Evolutionary conservation across 352 stramenopile species (phyloP).

Genomic region (Paralagenidium karlingii): DNA sequence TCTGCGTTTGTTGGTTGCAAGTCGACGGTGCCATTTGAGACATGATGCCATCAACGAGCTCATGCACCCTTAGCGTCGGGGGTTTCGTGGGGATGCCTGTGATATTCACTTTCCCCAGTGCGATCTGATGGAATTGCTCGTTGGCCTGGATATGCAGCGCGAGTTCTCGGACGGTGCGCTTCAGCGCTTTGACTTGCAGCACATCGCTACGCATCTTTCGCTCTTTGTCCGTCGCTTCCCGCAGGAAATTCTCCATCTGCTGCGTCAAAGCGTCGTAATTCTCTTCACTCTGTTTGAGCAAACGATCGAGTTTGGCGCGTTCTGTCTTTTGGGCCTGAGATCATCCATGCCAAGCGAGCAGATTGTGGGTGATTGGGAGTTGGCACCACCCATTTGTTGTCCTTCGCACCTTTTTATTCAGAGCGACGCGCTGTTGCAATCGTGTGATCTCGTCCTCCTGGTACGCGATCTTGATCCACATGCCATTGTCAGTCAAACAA

Average conservation of each 20-base stretch:
- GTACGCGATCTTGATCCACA: slow-evolving; percentile 30
- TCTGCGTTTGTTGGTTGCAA: slow-evolving; percentile 12
- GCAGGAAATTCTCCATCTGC: slow-evolving; percentile 35
- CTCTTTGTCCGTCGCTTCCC: slow-evolving; percentile 38
- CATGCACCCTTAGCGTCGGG: too few relatives aligned
- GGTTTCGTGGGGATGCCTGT: too few relatives aligned
- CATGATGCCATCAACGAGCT: too few relatives aligned
- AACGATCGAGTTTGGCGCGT: slow-evolving; percentile 30
- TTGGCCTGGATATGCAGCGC: slow-evolving; percentile 32
- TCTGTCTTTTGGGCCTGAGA: slow-evolving; percentile 32
- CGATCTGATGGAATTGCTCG: slow-evolving; percentile 28
- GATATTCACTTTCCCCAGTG: slow-evolving; percentile 16
- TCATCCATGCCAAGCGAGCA: not conserved
- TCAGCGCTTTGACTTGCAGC: slow-evolving; percentile 65
- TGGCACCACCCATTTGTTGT: not conserved
- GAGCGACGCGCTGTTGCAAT: slow-evolving; percentile 34
- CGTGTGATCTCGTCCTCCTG: slow-evolving; percentile 55
- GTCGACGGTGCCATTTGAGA: too few relatives aligned
- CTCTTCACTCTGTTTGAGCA: slow-evolving; percentile 21
- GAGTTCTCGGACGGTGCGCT: slow-evolving; percentile 44
- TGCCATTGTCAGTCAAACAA: too few relatives aligned
- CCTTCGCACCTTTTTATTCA: slow-evolving; percentile 67
- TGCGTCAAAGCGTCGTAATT: slow-evolving; percentile 24
- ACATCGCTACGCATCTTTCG: slow-evolving; percentile 43
- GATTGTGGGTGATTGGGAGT: not conserved